phyloP scores from a whole-genome alignment of 371 early-diverging fungal species.

The Apophysomyces trapeziformis region DNA sequence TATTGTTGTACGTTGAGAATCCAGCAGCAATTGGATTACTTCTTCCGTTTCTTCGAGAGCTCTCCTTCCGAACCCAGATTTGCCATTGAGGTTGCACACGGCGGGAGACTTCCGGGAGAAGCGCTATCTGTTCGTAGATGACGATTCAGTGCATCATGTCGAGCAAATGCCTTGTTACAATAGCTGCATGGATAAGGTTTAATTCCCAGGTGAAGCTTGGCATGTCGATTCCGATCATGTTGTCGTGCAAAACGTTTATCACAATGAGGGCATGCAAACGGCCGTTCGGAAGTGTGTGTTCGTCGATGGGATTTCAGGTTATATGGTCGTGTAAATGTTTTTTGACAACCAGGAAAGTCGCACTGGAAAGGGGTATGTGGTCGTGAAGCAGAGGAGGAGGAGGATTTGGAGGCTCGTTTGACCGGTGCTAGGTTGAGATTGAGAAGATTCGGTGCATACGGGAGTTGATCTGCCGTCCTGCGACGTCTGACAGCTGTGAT shows the following conservation, averaged over 20 bases:
- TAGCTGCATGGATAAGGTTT: conserved; percentile 65
- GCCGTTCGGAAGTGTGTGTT: conserved; percentile 75
- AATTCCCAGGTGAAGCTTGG: conserved; percentile 67
- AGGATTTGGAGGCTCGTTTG: conserved; percentile 1
- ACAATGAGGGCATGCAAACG: conserved; percentile 71
- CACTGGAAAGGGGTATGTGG: conserved; percentile 17
- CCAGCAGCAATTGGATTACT: background rate
- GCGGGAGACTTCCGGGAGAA: conserved; percentile 1
- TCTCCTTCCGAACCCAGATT: conserved; percentile 1
- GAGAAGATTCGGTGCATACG: conserved; percentile 25
- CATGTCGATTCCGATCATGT: conserved; percentile 86
- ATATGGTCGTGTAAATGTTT: conserved; percentile 80
- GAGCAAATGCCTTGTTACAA: conserved; percentile 77
- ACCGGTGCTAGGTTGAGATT: conserved; percentile 21
- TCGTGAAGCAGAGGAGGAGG: background rate
- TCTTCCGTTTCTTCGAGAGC: conserved; percentile 4
- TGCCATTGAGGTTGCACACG: conserved; percentile 5
- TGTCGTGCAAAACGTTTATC: conserved; percentile 68
- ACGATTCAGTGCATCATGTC: conserved; percentile 76
- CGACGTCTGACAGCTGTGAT: conserved; percentile 11
- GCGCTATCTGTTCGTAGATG: conserved; percentile 39
- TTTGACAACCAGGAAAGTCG: conserved; percentile 59
- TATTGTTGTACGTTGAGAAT: too few relatives aligned
- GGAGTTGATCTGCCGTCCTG: conserved; percentile 20
- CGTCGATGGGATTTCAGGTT: conserved; percentile 84